Percentiles rank a stretch among this genome's conserved stretches.
These are phyloP conservation scores for Paracoccidioides brasiliensis DNA, from an alignment of 2,329 filamentous ascomycete species.

Conservation along the genomic window DNA sequence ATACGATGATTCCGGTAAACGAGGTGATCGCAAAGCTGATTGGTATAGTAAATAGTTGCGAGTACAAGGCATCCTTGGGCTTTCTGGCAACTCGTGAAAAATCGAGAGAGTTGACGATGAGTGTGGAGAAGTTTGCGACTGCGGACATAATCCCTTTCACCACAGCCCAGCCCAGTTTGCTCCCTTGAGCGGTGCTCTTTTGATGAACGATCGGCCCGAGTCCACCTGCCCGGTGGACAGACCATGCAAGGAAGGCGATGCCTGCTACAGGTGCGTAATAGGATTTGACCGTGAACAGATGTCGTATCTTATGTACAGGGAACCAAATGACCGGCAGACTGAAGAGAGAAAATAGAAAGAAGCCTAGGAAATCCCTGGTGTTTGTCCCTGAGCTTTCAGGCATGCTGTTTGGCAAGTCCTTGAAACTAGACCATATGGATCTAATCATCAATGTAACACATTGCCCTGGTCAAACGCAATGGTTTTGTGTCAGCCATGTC, in stretches of 20 bases:
- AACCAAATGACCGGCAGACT: conserved; percentile 81
- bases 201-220: conserved; percentile 72
- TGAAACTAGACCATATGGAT: conserved; percentile 57
- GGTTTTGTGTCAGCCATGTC: neutral
- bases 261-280: conserved; percentile 73
- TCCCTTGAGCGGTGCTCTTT: conserved; percentile 49
- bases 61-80: conserved; percentile 64
- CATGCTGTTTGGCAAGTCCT: conserved; percentile 55
- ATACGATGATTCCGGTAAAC: conserved; percentile 73
- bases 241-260: conserved; percentile 78
- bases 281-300: conserved; percentile 83
- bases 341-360: conserved; percentile 74
- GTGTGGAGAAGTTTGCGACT: conserved; percentile 80
- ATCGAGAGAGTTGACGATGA: conserved; percentile 70
- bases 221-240: conserved; percentile 66
- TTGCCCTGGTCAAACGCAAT: conserved; percentile 36
- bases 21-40: conserved; percentile 63
- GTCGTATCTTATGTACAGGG: conserved; percentile 74
- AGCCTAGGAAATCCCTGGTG: conserved; percentile 64
- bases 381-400: conserved; percentile 52
- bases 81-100: conserved; percentile 72
- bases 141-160: conserved; percentile 77
- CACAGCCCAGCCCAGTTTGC: conserved; percentile 64
- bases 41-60: conserved; percentile 65
- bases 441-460: conserved; percentile 85